phyloP scores from a whole-genome alignment of 2,329 filamentous ascomycete species.

The Colletotrichum tanaceti region DNA sequence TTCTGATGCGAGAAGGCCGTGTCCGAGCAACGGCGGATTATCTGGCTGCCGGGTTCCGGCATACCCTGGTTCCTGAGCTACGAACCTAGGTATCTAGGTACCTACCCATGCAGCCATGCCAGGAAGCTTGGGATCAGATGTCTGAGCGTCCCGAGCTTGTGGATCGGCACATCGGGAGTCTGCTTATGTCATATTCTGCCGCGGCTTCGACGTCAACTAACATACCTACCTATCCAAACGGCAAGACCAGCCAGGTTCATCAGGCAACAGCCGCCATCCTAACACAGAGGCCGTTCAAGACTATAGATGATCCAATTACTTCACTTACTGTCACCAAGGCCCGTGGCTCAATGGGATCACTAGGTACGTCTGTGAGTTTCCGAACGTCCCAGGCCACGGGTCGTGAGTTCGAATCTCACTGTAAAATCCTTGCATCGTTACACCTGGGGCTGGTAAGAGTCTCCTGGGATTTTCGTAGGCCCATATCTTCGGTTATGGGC shows the following conservation, averaged over 20 bases:
- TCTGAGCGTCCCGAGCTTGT: not conserved
- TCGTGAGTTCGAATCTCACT: not conserved
- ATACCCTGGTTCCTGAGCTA: no score
- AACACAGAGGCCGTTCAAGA: not conserved
- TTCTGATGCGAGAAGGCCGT: constrained; percentile 35
- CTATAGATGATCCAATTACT: no score
- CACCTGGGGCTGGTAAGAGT: constrained; percentile 5
- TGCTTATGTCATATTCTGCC: not conserved
- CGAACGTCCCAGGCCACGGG: not conserved
- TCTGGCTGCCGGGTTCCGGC: constrained; percentile 7
- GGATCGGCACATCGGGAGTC: not conserved
- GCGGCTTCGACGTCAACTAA: not conserved
- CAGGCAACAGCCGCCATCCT: not conserved
- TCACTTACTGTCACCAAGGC: not conserved
- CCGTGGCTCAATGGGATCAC: not conserved
- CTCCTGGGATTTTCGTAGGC: constrained; percentile 8
- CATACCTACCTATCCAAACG: no score
- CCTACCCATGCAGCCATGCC: no score
- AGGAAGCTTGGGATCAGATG: not conserved
- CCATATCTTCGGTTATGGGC: not conserved
- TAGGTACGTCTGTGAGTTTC: not conserved
- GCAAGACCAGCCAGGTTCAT: not conserved
- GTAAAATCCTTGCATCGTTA: constrained; percentile 6
- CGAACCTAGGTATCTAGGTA: no score
- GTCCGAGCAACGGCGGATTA: constrained; percentile 36